Evolutionary conservation across 805 yeast species (phyloP).

Genomic region (Saccharomycopsis vini): DNA sequence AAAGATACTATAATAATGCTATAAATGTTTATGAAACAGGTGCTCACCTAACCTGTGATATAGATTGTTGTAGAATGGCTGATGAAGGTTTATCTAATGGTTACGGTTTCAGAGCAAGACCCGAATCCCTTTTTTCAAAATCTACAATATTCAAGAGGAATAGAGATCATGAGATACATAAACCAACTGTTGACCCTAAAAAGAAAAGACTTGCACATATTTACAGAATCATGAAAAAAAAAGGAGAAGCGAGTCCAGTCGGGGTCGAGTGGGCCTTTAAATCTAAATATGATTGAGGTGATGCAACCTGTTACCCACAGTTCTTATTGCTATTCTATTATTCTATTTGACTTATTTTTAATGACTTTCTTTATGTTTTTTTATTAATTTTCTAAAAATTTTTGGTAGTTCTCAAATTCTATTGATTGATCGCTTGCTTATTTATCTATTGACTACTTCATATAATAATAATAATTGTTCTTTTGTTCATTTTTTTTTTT

Average conservation of each 20-base stretch:
- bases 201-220: conserved; percentile 17
- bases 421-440: neutral
- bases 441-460: neutral
- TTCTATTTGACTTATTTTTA: neutral
- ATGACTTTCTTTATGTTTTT: neutral
- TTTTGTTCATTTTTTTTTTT: neutral
- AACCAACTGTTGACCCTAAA: no score
- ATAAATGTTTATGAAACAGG: conserved; percentile 17
- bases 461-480: neutral
- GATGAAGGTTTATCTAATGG: conserved; percentile 16
- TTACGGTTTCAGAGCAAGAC: conserved; percentile 18
- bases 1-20: conserved; percentile 10
- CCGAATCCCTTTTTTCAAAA: conserved; percentile 8
- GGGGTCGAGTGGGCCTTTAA: conserved; percentile 19
- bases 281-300: conserved; percentile 14
- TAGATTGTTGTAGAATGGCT: conserved; percentile 19
- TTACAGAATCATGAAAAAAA: conserved; percentile 16
- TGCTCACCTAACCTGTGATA: conserved; percentile 14
- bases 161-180: conserved; percentile 1
- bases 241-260: conserved; percentile 14
- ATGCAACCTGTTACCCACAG: no score
- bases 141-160: no score
- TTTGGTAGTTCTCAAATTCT: neutral
- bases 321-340: neutral
- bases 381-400: no score